Percentiles rank a stretch among this genome's conserved stretches.
phyloP scores from a whole-genome alignment of 371 early-diverging fungal species.

The Globomyces sp. region DNA sequence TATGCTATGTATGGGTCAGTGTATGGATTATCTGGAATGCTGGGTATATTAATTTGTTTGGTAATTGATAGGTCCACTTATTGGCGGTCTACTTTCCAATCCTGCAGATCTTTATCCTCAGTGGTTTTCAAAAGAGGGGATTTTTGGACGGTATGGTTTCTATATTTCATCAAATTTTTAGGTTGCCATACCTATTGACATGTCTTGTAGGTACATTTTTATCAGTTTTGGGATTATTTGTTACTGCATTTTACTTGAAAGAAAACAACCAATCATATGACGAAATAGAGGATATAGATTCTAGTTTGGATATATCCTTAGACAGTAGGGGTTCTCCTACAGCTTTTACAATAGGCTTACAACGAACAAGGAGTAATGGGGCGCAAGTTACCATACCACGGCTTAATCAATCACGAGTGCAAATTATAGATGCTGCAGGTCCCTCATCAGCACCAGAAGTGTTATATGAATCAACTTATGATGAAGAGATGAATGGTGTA shows the following conservation, averaged over 20 bases:
- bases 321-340: too few species aligned
- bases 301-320: too few species aligned
- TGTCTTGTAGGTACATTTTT: slow-evolving; percentile 31
- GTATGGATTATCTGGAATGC: slow-evolving; percentile 38
- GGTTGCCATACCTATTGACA: slow-evolving; percentile 33
- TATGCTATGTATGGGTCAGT: slow-evolving; percentile 39
- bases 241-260: slow-evolving; percentile 3
- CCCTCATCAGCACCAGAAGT: neutral
- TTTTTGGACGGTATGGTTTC: slow-evolving; percentile 13
- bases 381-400: too few species aligned
- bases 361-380: too few species aligned
- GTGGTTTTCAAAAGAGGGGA: neutral
- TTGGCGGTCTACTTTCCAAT: slow-evolving; percentile 41
- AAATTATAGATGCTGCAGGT: neutral
- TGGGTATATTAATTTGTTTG: slow-evolving; percentile 47
- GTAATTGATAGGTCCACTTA: slow-evolving; percentile 35
- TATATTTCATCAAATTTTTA: neutral
- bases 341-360: too few species aligned
- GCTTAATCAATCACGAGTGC: neutral
- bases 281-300: neutral
- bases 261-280: slow-evolving; percentile 18
- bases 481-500: slow-evolving; percentile 4
- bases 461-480: neutral
- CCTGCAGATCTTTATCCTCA: slow-evolving; percentile 22
- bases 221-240: slow-evolving; percentile 1